Evolutionary conservation across 345 rosid genomes (phyloP).

Genomic region (Balakata baccata): DNA sequence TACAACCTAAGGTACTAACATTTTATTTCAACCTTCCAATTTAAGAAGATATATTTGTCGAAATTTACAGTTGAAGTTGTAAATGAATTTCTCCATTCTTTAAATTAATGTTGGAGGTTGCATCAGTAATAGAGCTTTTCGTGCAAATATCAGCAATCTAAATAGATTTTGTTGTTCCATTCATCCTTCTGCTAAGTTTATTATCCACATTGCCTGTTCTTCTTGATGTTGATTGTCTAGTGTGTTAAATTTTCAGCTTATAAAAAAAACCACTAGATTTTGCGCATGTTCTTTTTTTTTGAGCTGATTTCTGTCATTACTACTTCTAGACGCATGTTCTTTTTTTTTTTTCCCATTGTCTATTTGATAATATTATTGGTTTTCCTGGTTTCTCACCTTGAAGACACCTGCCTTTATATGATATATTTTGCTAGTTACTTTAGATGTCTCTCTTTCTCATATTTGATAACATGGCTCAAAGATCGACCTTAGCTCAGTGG

Average conservation of each 20-base stretch:
- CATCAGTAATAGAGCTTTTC: neutral
- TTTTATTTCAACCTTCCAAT: neutral
- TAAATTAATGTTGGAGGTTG: neutral
- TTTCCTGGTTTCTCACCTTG: neutral
- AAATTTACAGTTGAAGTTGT: neutral
- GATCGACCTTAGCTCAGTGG: constrained; percentile 37
- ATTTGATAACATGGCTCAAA: neutral
- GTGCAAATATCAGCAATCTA: neutral
- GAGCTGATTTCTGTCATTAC: neutral
- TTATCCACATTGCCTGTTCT: neutral
- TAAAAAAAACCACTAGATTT: neutral
- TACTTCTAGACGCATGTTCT: neutral
- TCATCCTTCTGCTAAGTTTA: neutral
- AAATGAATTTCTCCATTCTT: neutral
- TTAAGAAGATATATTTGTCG: neutral
- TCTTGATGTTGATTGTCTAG: neutral
- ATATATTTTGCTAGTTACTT: neutral
- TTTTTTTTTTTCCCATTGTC: neutral
- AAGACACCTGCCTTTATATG: neutral
- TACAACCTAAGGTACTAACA: constrained; percentile 48
- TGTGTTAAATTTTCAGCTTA: neutral
- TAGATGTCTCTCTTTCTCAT: constrained; percentile 7
- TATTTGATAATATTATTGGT: neutral
- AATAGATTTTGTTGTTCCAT: neutral
- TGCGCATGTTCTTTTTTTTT: neutral